Conservation (phyloP, 139 green algal genomes). For the Chlorella sorokiniana region DNA sequence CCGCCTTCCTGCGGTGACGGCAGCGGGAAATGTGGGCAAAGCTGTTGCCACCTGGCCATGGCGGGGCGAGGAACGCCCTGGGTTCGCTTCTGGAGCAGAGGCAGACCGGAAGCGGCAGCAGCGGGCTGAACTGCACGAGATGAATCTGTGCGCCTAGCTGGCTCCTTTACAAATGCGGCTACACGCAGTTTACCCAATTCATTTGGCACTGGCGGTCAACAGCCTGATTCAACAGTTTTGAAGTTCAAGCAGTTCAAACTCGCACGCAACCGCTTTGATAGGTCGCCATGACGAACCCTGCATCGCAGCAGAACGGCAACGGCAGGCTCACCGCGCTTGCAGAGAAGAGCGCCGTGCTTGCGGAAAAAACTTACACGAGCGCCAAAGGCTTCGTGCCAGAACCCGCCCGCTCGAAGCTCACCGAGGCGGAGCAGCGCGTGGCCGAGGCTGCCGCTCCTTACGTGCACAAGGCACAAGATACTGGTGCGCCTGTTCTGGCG, state of each 20-base stretch:
- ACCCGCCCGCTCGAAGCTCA: slow-evolving; percentile 6
- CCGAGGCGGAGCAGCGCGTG: slow-evolving; percentile 26
- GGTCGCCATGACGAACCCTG: background rate
- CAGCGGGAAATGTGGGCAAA: background rate
- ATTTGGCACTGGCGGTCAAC: too few relatives aligned
- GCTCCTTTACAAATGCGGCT: too few relatives aligned
- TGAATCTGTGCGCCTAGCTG: too few relatives aligned
- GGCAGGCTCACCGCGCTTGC: background rate
- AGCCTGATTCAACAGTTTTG: background rate
- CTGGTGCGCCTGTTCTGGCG: background rate
- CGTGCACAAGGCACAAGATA: slow-evolving; percentile 42
- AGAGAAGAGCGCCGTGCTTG: background rate
- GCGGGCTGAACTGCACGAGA: too few relatives aligned
- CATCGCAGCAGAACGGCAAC: background rate
- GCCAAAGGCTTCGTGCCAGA: slow-evolving; percentile 36
- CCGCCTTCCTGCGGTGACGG: slow-evolving; percentile 49
- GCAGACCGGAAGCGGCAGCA: too few relatives aligned
- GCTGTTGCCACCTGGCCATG: too few relatives aligned
- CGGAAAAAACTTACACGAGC: slow-evolving; percentile 22
- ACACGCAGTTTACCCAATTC: too few relatives aligned
- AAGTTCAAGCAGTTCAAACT: too few relatives aligned
- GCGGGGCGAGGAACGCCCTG: too few relatives aligned
- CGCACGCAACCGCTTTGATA: too few relatives aligned
- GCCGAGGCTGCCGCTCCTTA: slow-evolving; percentile 22
- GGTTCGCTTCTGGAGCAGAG: too few relatives aligned